Evolutionary conservation across 2,329 filamentous ascomycete species (phyloP), one percentile per base, ranked within the genome.

Genomic region (Fonsecaea multimorphosa): DNA sequence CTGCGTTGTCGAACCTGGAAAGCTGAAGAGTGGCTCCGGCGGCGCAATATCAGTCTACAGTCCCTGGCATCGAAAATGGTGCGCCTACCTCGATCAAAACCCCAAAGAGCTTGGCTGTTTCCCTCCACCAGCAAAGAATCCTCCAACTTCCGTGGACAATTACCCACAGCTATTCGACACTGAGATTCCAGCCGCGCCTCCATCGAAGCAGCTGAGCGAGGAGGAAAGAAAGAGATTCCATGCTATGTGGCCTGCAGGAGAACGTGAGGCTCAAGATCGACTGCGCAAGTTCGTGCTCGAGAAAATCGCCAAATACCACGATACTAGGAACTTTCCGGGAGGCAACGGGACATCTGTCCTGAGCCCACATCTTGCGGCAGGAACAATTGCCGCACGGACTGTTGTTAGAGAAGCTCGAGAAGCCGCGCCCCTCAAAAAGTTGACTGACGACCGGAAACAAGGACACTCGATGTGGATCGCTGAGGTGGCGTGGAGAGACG

Each of bases 1-100:
- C 3, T 95, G 92, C 70, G 86, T 96, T 0, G 92, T 97, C 0
- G 83, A 87, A 0, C 93, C 93, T 0, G 92, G 91, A 0, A 79
- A 81, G 40, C 77, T 96, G 40, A 78, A 79, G 19, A 91, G 84
- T 4, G 55, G 46, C n/a, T 78, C 83, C 2, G 92, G 92, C 1
- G 91, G 86, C 61, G 91, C 94, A 72, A 96, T 95, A 72, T 86
- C 91, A 0, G 91, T 97, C 0, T 97, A 95, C 72, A 87, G 84
- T 1, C 93, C 92, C 0, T 97, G 92, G 92, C 94, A 86, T 74
- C 84, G 88, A 16, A 74, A 89, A 0, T 97, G 93, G 92, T 78
- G 93, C 24, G 84, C 85, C 3, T 85, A 93, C 71, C 73, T 96
- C 4, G 88, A 93, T 66, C 81, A 84, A 2, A 87, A 96, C 68